These are phyloP conservation scores for Camelina hispida DNA, from an alignment of 345 rosid species.

Conservation along the genomic window DNA sequence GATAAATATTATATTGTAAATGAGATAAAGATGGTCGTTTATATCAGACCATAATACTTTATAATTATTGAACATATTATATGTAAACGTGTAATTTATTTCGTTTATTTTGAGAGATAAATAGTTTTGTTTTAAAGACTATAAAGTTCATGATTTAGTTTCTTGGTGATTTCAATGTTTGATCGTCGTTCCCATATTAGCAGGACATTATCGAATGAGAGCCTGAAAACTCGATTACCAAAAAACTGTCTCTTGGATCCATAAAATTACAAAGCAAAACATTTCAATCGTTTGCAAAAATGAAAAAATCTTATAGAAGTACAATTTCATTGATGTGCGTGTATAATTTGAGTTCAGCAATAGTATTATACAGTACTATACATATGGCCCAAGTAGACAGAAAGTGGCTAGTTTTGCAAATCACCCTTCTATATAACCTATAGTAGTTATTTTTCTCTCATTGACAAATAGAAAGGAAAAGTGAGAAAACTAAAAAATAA, in stretches of 20 bases:
- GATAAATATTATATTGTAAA: background rate
- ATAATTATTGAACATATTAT: background rate
- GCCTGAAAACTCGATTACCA: conserved; percentile 4
- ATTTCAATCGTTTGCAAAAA: background rate
- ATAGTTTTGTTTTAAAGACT: conserved; percentile 18
- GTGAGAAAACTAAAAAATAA: conserved; percentile 5
- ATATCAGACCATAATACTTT: background rate
- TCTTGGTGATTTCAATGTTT: background rate
- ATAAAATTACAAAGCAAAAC: conserved; percentile 19
- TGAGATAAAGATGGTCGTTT: background rate
- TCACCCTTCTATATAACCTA: no score
- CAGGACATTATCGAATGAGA: background rate
- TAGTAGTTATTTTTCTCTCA: background rate
- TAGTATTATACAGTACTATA: conserved; percentile 9
- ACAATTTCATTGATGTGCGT: conserved; percentile 15
- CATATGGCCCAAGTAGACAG: conserved; percentile 21
- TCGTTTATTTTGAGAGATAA: conserved; percentile 8
- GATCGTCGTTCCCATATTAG: background rate
- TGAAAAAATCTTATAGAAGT: background rate
- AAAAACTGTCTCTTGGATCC: background rate
- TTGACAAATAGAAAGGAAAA: conserved; percentile 31
- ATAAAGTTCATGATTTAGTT: background rate
- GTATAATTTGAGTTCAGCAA: conserved; percentile 11
- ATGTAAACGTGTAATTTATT: background rate
- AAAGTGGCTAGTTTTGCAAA: background rate